Evolutionary conservation across 225 moss, liverwort and hornwort species (phyloP).

Genomic region (Physcomitrellopsis africana): DNA sequence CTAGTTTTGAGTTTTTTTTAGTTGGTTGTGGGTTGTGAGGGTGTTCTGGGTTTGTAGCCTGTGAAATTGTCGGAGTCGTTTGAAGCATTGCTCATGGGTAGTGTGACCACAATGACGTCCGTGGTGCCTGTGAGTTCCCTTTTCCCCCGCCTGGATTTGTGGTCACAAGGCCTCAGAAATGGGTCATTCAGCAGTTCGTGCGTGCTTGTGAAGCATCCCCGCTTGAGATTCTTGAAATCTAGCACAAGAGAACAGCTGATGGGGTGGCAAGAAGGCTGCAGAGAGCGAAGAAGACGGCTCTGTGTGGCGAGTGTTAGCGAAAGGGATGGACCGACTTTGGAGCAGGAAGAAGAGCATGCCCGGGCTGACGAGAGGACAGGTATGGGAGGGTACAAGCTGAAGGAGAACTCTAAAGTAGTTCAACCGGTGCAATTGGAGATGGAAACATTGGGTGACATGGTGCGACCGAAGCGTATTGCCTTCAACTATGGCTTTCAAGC

Average conservation of each 20-base stretch:
- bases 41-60: slow-evolving; percentile 5
- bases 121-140: slow-evolving; percentile 10
- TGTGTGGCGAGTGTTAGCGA: slow-evolving; percentile 32
- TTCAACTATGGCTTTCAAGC: slow-evolving; percentile 97
- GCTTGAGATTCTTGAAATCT: slow-evolving; percentile 10
- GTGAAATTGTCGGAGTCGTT: background rate
- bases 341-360: slow-evolving; percentile 19
- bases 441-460: slow-evolving; percentile 46
- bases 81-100: slow-evolving; percentile 2
- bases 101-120: slow-evolving; percentile 31
- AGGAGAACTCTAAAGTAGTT: slow-evolving; percentile 13
- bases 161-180: background rate
- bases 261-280: background rate
- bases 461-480: slow-evolving; percentile 66
- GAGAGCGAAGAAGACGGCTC: slow-evolving; percentile 11
- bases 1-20: background rate
- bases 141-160: slow-evolving; percentile 5
- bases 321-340: slow-evolving; percentile 27
- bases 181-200: background rate
- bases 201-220: background rate
- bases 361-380: slow-evolving; percentile 39
- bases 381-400: slow-evolving; percentile 34
- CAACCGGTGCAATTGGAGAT: slow-evolving; percentile 54
- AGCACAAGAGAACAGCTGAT: background rate
- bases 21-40: background rate